Conservation (phyloP, 2,329 filamentous ascomycete species). For the Pseudogymnoascus sp. region DNA sequence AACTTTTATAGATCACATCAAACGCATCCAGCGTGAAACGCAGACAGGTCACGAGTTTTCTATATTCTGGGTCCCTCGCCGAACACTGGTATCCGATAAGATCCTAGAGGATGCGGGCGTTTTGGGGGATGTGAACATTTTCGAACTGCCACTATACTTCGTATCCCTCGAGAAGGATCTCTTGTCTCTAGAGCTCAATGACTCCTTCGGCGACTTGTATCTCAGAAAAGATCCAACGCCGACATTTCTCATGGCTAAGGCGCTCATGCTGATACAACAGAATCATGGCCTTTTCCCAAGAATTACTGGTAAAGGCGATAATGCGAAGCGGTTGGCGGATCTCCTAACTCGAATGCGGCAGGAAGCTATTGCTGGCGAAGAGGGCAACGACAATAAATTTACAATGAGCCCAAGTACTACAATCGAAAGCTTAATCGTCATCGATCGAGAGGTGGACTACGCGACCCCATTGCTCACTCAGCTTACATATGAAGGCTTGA, state of each 20-base stretch:
- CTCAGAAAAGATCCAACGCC: slow-evolving; percentile 83
- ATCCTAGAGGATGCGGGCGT: slow-evolving; percentile 89
- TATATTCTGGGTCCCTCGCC: slow-evolving; percentile 89
- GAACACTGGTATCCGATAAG: slow-evolving; percentile 84
- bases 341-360: slow-evolving; percentile 84
- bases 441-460: slow-evolving; percentile 91
- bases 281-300: slow-evolving; percentile 88
- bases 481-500: slow-evolving; percentile 89
- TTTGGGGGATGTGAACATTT: slow-evolving; percentile 81
- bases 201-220: slow-evolving; percentile 81
- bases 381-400: slow-evolving; percentile 45
- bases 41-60: slow-evolving; percentile 92
- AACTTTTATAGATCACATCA: slow-evolving; percentile 69
- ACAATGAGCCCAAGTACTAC: slow-evolving; percentile 77
- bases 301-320: slow-evolving; percentile 91
- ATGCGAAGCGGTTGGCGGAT: slow-evolving; percentile 81
- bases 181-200: slow-evolving; percentile 80
- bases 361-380: slow-evolving; percentile 74
- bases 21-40: slow-evolving; percentile 77
- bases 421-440: slow-evolving; percentile 85
- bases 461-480: slow-evolving; percentile 89
- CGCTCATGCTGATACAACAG: slow-evolving; percentile 88
- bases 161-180: slow-evolving; percentile 87
- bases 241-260: slow-evolving; percentile 81
- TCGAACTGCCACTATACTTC: slow-evolving; percentile 81